Evolutionary conservation across 2,329 filamentous ascomycete genomes (phyloP), one percentile per base, ranked within the genome.

Genomic region (Pestalotiopsis sp.): DNA sequence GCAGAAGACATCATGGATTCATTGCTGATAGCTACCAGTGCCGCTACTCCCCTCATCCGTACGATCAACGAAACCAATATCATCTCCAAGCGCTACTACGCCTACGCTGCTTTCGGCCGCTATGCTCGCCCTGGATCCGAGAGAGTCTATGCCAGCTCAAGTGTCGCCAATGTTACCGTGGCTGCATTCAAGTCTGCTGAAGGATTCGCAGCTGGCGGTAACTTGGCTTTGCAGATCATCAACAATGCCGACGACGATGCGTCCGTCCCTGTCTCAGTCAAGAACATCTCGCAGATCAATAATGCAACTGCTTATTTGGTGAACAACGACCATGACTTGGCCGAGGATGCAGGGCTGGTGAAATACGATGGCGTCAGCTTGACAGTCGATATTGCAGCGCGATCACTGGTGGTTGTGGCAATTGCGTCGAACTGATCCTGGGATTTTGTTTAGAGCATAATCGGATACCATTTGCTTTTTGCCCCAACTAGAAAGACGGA

Each of bases 1-100:
- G 39, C 1, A 39, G 5, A n/a, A 63, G 3, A 25, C 17, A 23
- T 25, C 4, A 25, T 14, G 4, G 25, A 14, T 25, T n/a, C 14
- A 27, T n/a, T 17, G 61, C 61, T 64, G 49, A 64, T 39, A 17
- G 1, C 4, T 5, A 64, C 12, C 11, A 64, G 61, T n/a, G 61
- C 61, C 13, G 61, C 61, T 6, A 64, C 61, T 25, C 61, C 61
- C 4, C 39, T 64, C 38, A 64, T 64, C 39, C 61, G 61, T 17
- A 64, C 61, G 4, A 31, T 64, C 20, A 64, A 64, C 38, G 61
- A 64, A 17, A 64, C 61, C 38, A 64, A 64, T 20, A 64, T 64
- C 39, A 39, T 64, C 61, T 64, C 61, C 20, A 64, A 64, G 39
- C 61, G 61, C 20, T 64, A 45, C 61, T 64, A 64, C 61, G 61